Percentiles rank a stretch among this genome's conserved stretches.
Conservation (phyloP, 2,329 filamentous ascomycete species). For the Arachnopeziza araneosa region DNA sequence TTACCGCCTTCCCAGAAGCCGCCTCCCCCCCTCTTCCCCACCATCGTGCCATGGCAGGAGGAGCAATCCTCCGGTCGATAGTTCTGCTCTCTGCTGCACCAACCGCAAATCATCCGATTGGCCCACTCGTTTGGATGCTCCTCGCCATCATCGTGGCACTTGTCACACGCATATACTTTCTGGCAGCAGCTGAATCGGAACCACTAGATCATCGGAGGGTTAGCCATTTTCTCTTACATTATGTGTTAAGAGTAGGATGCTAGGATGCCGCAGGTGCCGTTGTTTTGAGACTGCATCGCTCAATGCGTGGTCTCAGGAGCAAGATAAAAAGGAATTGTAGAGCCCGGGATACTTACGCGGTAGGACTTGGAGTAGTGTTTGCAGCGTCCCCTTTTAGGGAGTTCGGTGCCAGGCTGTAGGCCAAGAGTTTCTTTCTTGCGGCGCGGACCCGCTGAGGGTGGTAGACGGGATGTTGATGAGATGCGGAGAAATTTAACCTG, state of each 20-base stretch:
- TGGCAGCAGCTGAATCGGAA: constrained; percentile 60
- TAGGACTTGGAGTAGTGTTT: constrained; percentile 53
- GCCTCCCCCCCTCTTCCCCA: constrained; percentile 55
- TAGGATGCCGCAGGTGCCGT: too few species aligned
- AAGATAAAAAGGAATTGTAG: too few species aligned
- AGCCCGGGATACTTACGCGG: too few species aligned
- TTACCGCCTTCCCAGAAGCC: constrained; percentile 89
- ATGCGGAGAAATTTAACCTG: constrained; percentile 74
- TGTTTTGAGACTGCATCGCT: too few species aligned
- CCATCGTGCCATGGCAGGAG: constrained; percentile 64
- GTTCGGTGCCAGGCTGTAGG: constrained; percentile 49
- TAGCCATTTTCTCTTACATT: too few species aligned
- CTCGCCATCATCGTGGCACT: constrained; percentile 67
- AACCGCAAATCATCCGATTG: constrained; percentile 77
- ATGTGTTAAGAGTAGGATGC: too few species aligned
- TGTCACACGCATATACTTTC: constrained; percentile 56
- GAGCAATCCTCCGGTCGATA: constrained; percentile 71
- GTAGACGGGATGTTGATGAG: constrained; percentile 40
- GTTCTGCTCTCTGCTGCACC: constrained; percentile 74
- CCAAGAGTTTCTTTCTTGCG: constrained; percentile 49
- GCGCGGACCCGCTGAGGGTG: constrained; percentile 35
- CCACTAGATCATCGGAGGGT: too few species aligned
- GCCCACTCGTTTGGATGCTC: constrained; percentile 77
- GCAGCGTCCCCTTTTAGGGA: constrained; percentile 50
- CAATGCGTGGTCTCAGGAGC: too few species aligned